phyloP scores from a whole-genome alignment of 805 yeast species.

The Lipomyces lipofer region DNA sequence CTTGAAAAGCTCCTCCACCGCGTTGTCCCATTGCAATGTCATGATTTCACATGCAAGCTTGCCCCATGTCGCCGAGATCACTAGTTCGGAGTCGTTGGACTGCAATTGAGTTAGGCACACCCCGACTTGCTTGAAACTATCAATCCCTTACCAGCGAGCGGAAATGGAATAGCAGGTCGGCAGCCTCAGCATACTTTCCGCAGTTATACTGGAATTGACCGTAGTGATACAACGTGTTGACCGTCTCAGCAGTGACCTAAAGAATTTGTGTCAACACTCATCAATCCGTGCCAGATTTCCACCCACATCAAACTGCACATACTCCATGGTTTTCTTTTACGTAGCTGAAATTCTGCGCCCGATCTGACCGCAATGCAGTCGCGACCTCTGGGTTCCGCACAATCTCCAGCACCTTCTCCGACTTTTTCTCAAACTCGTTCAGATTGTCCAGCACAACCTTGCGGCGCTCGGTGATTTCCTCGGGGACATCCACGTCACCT shows the following conservation, averaged over 20 bases:
- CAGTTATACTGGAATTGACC: slow-evolving; percentile 64
- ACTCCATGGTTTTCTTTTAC: slow-evolving; percentile 48
- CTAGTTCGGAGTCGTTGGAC: slow-evolving; percentile 52
- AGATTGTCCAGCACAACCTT: slow-evolving; percentile 41
- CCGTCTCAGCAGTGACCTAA: slow-evolving; percentile 43
- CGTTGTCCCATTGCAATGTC: slow-evolving; percentile 53
- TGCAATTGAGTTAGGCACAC: neutral
- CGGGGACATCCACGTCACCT: slow-evolving; percentile 42
- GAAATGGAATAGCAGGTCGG: slow-evolving; percentile 59
- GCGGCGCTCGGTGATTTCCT: slow-evolving; percentile 44
- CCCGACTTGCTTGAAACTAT: neutral
- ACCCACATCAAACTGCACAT: neutral
- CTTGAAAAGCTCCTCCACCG: slow-evolving; percentile 54
- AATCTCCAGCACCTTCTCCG: slow-evolving; percentile 19
- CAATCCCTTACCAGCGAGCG: slow-evolving; percentile 43
- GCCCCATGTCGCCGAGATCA: slow-evolving; percentile 67
- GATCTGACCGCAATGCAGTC: slow-evolving; percentile 55
- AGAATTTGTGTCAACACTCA: too few species aligned
- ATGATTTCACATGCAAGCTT: slow-evolving; percentile 62
- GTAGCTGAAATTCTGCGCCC: slow-evolving; percentile 52
- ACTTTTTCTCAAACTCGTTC: slow-evolving; percentile 25
- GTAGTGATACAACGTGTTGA: slow-evolving; percentile 54
- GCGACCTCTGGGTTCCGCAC: slow-evolving; percentile 51
- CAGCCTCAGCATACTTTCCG: slow-evolving; percentile 61
- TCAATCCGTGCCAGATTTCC: neutral